Evolutionary conservation across 345 rosid genomes (phyloP), one percentile per base, ranked within the genome.

Genomic region (Stellera chamaejasme): DNA sequence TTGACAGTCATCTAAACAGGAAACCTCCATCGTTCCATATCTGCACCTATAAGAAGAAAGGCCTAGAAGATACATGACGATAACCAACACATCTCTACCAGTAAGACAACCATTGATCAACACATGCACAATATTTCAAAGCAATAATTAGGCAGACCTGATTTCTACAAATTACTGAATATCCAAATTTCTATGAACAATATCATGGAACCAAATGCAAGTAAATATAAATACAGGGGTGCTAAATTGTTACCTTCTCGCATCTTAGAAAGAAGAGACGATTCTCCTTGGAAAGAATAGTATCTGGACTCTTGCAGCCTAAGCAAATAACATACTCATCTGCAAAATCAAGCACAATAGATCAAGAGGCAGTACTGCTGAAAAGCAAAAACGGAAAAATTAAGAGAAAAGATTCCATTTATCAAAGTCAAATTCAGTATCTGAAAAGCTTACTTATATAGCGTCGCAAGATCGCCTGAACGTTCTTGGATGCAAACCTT

Each of bases 251-350:
- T 72, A 84, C 91, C 87, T 81, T 81, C 72, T 84, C 88, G 13
- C 92, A 84, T 79, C 91, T 61, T 56, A 84, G 66, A 57, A 85
- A 85, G 72, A 79, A 82, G 64, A 82, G 79, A 55, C 88, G 77
- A 66, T 79, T 85, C 71, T 85, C 88, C 73, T 82, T 85, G 2
- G 88, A 77, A 50, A 82, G 80, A 53, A 79, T 75, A 10, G 86
- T 79, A 70, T 85, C 83, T n/a, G 92, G 83, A 68, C 88, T 77
- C 77, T 75, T 81, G 63, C 83, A 79, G 50, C 82, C 87, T 61
- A 74, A 56, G 73, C 83, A 84, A 45, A 82, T 79, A 28, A 75
- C 85, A 55, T 81, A 75, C 50, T 82, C 79, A 65, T 71, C 85
- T 82, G 68, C 45, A 68, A 56, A 46, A 63, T 32, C 39, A 32